These are phyloP conservation scores for Trichoderma sp. DNA, from an alignment of 2,329 filamentous ascomycete species.

Conservation along the genomic window DNA sequence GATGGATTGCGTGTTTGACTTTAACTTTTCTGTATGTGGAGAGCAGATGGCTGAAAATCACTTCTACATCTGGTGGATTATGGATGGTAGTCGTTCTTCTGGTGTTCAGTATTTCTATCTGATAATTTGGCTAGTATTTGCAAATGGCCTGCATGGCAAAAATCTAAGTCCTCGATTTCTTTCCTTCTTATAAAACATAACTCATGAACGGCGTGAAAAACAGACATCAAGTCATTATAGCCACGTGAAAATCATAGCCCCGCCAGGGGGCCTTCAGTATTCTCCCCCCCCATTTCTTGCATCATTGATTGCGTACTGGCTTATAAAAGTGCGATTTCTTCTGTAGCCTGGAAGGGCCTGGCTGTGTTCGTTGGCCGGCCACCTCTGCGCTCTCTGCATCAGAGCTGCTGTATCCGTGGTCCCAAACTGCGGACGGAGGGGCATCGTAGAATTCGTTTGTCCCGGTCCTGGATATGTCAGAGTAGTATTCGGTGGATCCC, in stretches of 20 bases:
- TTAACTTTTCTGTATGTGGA: neutral
- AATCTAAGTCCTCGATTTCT: neutral
- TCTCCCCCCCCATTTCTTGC: neutral
- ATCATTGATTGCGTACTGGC: neutral
- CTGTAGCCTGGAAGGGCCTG: slow-evolving; percentile 12
- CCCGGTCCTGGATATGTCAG: slow-evolving; percentile 5
- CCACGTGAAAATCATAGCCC: neutral
- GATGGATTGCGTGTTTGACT: neutral
- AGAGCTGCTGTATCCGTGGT: slow-evolving; percentile 24
- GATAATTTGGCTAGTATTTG: slow-evolving; percentile 9
- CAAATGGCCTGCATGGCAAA: slow-evolving; percentile 21
- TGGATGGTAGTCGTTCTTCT: neutral
- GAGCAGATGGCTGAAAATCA: neutral
- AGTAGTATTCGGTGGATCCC: slow-evolving; percentile 15
- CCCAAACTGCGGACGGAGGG: slow-evolving; percentile 1
- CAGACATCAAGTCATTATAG: slow-evolving; percentile 18
- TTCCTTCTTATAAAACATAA: slow-evolving; percentile 6
- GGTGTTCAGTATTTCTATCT: neutral
- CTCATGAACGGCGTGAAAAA: slow-evolving; percentile 23
- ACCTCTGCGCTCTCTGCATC: slow-evolving; percentile 16
- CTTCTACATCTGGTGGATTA: neutral
- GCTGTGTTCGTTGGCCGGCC: slow-evolving; percentile 9
- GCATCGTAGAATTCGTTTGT: slow-evolving; percentile 11
- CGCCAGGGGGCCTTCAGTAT: neutral
- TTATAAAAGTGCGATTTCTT: slow-evolving; percentile 17